phyloP scores from a whole-genome alignment of 768 basidiomycete genomes.

The Tulasnella sp. region DNA sequence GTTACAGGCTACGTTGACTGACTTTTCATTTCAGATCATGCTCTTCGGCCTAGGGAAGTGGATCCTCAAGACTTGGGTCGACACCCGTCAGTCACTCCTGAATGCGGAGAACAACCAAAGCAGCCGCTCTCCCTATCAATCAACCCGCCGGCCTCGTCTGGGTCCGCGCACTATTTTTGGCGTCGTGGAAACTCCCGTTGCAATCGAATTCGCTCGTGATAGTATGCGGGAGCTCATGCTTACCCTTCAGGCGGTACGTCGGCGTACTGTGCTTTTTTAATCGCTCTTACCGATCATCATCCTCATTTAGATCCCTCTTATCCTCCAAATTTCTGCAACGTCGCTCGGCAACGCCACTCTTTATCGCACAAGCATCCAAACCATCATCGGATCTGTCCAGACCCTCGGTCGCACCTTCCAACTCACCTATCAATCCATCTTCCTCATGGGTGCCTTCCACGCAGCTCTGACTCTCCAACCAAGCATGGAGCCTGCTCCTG shows the following conservation, averaged over 20 bases:
- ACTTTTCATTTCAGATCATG: constrained; percentile 47
- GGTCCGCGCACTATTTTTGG: neutral
- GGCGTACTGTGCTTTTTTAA: neutral
- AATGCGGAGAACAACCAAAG: neutral
- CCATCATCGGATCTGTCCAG: constrained; percentile 61
- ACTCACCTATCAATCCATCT: constrained; percentile 80
- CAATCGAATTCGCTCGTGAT: constrained; percentile 17
- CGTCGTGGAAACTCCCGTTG: constrained; percentile 11
- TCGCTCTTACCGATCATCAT: neutral
- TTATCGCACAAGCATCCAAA: constrained; percentile 73
- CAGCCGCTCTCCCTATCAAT: neutral
- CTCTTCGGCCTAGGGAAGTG: constrained; percentile 82
- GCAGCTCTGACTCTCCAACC: constrained; percentile 71
- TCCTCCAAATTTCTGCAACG: constrained; percentile 66
- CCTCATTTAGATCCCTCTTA: constrained; percentile 43
- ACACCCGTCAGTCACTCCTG: constrained; percentile 48
- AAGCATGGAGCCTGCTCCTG: constrained; percentile 53
- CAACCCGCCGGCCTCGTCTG: neutral
- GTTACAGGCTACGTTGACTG: neutral
- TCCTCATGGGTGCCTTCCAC: constrained; percentile 82
- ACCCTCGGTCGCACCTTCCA: constrained; percentile 59
- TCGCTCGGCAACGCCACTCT: constrained; percentile 78
- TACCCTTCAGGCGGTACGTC: constrained; percentile 24
- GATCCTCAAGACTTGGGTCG: constrained; percentile 76
- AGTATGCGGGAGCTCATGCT: constrained; percentile 16